These are phyloP conservation scores for Kalmusia sp. DNA, from an alignment of 2,329 filamentous ascomycete species.

Conservation along the genomic window DNA sequence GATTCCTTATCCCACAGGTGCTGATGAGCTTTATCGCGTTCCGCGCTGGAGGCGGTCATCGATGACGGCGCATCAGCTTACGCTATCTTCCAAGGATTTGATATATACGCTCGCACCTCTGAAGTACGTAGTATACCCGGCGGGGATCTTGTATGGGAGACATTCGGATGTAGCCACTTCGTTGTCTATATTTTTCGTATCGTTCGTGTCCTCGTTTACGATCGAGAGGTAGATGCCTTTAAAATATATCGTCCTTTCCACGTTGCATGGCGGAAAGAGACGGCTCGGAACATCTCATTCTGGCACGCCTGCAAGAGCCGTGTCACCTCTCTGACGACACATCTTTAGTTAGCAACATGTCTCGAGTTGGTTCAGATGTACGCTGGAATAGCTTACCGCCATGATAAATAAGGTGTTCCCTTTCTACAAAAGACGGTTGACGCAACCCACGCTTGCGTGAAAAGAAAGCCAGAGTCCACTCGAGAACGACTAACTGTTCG, in stretches of 20 bases:
- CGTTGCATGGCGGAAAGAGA: neutral
- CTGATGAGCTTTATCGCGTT: too few relatives aligned
- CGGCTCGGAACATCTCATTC: neutral
- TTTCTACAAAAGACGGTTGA: too few relatives aligned
- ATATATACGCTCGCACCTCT: slow-evolving; percentile 6
- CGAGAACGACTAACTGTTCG: too few relatives aligned
- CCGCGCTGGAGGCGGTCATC: too few relatives aligned
- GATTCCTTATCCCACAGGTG: too few relatives aligned
- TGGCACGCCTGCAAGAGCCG: neutral
- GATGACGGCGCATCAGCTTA: neutral
- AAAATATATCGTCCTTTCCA: slow-evolving; percentile 4
- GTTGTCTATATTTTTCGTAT: slow-evolving; percentile 2
- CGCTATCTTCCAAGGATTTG: slow-evolving; percentile 3
- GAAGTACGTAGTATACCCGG: slow-evolving; percentile 7
- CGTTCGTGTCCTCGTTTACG: slow-evolving; percentile 5
- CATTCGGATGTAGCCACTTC: slow-evolving; percentile 4
- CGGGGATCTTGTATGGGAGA: slow-evolving; percentile 4
- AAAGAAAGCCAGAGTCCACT: too few relatives aligned
- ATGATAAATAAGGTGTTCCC: neutral
- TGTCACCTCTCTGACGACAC: slow-evolving; percentile 3
- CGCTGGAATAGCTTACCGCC: neutral
- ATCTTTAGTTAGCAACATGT: neutral
- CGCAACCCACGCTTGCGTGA: too few relatives aligned
- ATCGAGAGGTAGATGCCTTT: slow-evolving; percentile 8
- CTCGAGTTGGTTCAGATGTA: neutral